Evolutionary conservation across 768 basidiomycete genomes (phyloP).

Genomic region (Tephrocybe sp.): DNA sequence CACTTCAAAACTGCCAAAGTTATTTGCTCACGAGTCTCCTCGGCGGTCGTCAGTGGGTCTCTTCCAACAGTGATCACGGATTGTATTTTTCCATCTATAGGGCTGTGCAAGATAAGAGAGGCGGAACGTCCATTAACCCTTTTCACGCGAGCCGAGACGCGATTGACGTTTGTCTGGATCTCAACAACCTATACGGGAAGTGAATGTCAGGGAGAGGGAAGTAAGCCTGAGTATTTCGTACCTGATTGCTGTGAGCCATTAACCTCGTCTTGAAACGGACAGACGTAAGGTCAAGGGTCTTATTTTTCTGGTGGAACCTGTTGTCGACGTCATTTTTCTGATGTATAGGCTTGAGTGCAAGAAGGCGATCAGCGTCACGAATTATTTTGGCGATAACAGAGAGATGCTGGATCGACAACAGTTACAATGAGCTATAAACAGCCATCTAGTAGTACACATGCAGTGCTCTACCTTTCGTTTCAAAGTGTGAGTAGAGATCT

Average conservation of each 20-base stretch:
- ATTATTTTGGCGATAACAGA: constrained; percentile 34
- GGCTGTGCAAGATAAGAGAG: constrained; percentile 24
- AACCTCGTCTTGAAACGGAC: constrained; percentile 47
- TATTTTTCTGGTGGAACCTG: constrained; percentile 27
- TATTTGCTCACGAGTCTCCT: constrained; percentile 26
- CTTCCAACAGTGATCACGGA: constrained; percentile 46
- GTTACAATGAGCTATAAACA: too few species aligned
- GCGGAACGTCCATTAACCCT: constrained; percentile 41
- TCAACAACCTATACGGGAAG: constrained; percentile 24
- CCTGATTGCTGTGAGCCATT: constrained; percentile 25
- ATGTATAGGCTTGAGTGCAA: constrained; percentile 40
- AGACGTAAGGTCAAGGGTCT: constrained; percentile 31
- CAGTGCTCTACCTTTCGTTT: constrained; percentile 24
- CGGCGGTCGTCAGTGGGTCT: constrained; percentile 48
- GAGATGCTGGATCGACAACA: constrained; percentile 33
- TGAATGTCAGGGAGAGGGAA: too few species aligned
- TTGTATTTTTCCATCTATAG: constrained; percentile 25
- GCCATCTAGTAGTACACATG: background rate
- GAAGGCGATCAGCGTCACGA: constrained; percentile 37
- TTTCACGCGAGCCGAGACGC: constrained; percentile 21
- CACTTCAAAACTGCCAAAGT: constrained; percentile 29
- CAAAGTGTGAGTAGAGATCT: constrained; percentile 27
- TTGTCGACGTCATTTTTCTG: constrained; percentile 47
- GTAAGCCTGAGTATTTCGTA: too few species aligned
- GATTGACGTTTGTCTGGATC: constrained; percentile 15